Evolutionary conservation across 2,329 filamentous ascomycete genomes (phyloP).

Genomic region (Epichloe aotearoae): DNA sequence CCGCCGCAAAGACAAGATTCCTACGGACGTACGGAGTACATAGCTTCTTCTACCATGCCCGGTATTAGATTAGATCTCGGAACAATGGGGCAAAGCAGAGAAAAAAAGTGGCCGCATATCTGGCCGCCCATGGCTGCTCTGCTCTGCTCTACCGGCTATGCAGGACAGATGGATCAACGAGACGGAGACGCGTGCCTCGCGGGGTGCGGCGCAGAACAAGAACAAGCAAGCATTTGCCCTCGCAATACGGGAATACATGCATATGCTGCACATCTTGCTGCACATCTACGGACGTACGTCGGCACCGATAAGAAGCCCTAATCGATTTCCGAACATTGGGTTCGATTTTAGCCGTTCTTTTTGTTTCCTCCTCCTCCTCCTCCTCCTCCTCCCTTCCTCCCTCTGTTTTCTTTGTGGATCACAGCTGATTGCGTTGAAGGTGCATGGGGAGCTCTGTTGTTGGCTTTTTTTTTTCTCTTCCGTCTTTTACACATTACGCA

Average conservation of each 20-base stretch:
- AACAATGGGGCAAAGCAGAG: neutral
- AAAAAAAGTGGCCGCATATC: neutral
- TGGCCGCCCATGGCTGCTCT: neutral
- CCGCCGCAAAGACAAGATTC: neutral
- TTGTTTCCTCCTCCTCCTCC: too few relatives aligned
- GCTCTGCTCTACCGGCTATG: conserved; percentile 4
- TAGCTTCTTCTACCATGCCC: neutral
- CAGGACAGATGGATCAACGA: neutral
- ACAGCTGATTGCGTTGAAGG: too few relatives aligned
- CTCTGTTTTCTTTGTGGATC: too few relatives aligned
- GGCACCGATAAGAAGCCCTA: too few relatives aligned
- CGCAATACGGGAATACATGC: neutral
- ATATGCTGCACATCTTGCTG: neutral
- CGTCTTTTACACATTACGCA: too few relatives aligned
- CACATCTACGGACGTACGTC: too few relatives aligned
- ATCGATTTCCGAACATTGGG: too few relatives aligned
- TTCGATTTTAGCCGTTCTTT: too few relatives aligned
- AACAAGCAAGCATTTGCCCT: neutral
- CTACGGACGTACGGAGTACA: too few relatives aligned
- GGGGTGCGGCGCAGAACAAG: neutral
- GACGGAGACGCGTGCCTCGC: neutral
- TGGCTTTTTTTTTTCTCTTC: too few relatives aligned
- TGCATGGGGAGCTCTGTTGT: too few relatives aligned
- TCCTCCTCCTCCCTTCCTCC: too few relatives aligned
- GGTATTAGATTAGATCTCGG: neutral